A percentile compares a stretch with the other conserved stretches of the same genome.
phyloP scores from a whole-genome alignment of 495 filamentous ascomycete species.

The Aspergillus saccharolyticus region DNA sequence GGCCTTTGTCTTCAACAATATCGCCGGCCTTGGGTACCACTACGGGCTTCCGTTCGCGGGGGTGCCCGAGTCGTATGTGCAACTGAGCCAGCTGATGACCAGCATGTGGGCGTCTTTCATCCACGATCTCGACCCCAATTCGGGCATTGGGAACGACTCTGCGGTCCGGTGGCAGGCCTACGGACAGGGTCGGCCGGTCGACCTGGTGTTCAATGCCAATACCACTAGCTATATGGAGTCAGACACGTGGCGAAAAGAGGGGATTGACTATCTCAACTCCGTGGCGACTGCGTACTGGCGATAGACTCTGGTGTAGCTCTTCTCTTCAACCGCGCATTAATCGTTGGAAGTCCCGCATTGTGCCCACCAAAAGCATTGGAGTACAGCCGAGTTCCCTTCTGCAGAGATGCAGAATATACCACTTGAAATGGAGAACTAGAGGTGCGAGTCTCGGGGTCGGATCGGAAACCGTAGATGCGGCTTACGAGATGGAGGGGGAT shows the following conservation, averaged over 20 bases:
- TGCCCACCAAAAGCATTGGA: no score
- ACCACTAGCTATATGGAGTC: conserved; percentile 42
- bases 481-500: neutral
- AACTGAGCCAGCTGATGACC: conserved; percentile 49
- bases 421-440: neutral
- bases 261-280: conserved; percentile 36
- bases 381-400: no score
- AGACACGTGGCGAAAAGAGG: conserved; percentile 44
- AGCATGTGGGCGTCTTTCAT: conserved; percentile 53
- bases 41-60: conserved; percentile 45
- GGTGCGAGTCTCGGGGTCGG: neutral
- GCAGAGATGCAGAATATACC: no score
- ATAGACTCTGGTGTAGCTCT: no score
- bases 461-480: neutral
- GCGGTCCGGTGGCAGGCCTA: conserved; percentile 42
- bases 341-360: no score
- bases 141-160: neutral
- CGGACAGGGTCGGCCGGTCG: conserved; percentile 29
- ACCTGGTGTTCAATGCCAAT: conserved; percentile 48
- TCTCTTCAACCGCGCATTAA: no score
- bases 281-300: conserved; percentile 5
- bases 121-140: conserved; percentile 44
- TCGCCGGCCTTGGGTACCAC: conserved; percentile 45
- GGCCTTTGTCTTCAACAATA: conserved; percentile 56
- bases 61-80: conserved; percentile 38